Conservation (phyloP, 768 basidiomycete species). For the Kwoniella dendrophila region DNA sequence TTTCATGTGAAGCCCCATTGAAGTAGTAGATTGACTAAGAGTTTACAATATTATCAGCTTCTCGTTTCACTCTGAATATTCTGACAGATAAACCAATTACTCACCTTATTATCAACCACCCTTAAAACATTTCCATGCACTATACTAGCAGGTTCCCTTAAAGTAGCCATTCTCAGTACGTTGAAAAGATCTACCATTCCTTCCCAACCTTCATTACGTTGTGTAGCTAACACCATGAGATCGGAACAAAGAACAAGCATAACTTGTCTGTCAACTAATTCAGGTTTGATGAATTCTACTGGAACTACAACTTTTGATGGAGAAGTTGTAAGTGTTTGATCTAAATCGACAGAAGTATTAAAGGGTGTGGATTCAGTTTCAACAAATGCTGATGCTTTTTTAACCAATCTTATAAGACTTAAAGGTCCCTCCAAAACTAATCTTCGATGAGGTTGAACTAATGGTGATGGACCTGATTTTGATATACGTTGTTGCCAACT, state of each 20-base stretch:
- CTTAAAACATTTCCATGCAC: slow-evolving; percentile 70
- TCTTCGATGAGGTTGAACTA: slow-evolving; percentile 95
- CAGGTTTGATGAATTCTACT: slow-evolving; percentile 86
- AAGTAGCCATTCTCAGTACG: slow-evolving; percentile 90
- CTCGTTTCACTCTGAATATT: not conserved
- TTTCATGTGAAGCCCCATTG: slow-evolving; percentile 27
- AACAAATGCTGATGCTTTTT: slow-evolving; percentile 77
- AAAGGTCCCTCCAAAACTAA: slow-evolving; percentile 91
- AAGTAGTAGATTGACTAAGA: slow-evolving; percentile 50
- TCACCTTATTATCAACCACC: slow-evolving; percentile 55
- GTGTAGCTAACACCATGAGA: slow-evolving; percentile 84
- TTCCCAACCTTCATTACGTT: slow-evolving; percentile 75
- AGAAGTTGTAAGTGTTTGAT: slow-evolving; percentile 58
- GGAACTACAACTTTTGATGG: slow-evolving; percentile 72
- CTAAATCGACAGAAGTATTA: slow-evolving; percentile 18
- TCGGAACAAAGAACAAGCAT: slow-evolving; percentile 65
- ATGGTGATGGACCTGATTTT: slow-evolving; percentile 90
- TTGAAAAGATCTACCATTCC: slow-evolving; percentile 91
- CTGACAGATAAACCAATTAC: slow-evolving; percentile 3
- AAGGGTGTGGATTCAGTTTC: slow-evolving; percentile 60
- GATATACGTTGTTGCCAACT: slow-evolving; percentile 72
- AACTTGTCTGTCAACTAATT: slow-evolving; percentile 62
- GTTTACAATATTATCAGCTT: not conserved
- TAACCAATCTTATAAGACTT: slow-evolving; percentile 82
- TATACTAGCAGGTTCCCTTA: slow-evolving; percentile 85